Conservation (phyloP, 371 early-diverging fungal genomes). For the Mucor circinelloides region DNA sequence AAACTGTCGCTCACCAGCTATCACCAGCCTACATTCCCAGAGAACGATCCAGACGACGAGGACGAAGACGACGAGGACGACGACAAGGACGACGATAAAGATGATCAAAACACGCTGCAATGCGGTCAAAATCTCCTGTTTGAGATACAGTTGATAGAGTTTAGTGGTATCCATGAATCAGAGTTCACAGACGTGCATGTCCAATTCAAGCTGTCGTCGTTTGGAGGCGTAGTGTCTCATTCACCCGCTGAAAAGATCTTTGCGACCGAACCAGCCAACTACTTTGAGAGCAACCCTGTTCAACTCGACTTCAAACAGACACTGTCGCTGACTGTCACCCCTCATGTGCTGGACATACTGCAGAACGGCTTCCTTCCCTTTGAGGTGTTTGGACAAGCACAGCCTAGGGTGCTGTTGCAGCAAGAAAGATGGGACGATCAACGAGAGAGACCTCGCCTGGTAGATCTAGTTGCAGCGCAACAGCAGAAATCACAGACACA, state of each 20-base stretch:
- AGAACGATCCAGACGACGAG: constrained; percentile 4
- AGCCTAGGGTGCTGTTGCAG: constrained; percentile 50
- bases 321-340: constrained; percentile 52
- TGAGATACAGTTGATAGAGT: constrained; percentile 69
- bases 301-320: constrained; percentile 69
- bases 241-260: constrained; percentile 62
- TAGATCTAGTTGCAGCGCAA: constrained; percentile 7
- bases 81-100: constrained; percentile 2
- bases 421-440: constrained; percentile 68
- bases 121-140: constrained; percentile 67
- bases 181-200: constrained; percentile 80
- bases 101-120: constrained; percentile 20
- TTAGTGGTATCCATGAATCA: constrained; percentile 70
- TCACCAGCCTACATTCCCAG: constrained; percentile 9
- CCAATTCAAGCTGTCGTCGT: constrained; percentile 73
- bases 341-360: constrained; percentile 46
- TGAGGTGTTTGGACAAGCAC: constrained; percentile 71
- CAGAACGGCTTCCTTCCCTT: constrained; percentile 47
- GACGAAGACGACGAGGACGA: constrained; percentile 13
- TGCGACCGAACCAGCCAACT: constrained; percentile 66
- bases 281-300: constrained; percentile 56
- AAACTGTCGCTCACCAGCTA: background rate
- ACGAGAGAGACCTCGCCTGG: constrained; percentile 42
- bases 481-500: constrained; percentile 19
- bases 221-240: constrained; percentile 51